These are phyloP conservation scores for Boletus reticuloceps DNA, from an alignment of 768 basidiomycete species.

Conservation along the genomic window DNA sequence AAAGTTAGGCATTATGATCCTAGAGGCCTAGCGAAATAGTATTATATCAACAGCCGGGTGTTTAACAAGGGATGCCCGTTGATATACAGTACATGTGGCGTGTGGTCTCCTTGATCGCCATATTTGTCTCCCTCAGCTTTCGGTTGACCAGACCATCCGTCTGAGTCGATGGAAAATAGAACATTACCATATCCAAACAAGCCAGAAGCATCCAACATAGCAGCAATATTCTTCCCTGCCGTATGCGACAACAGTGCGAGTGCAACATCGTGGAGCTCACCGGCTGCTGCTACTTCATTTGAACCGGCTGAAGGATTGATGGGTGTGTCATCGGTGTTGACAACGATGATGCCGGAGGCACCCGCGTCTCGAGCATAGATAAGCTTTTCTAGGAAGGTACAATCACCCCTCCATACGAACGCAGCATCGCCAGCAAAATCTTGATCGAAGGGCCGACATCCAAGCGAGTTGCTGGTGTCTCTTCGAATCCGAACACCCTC, in stretches of 20 bases:
- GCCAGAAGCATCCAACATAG: constrained; percentile 55
- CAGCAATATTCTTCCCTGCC: constrained; percentile 51
- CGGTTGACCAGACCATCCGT: constrained; percentile 27
- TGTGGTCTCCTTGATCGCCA: constrained; percentile 31
- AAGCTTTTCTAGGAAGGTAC: constrained; percentile 88
- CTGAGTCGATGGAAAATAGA: constrained; percentile 48
- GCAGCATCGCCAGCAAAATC: constrained; percentile 51
- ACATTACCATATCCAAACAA: constrained; percentile 46
- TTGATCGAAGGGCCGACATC: constrained; percentile 56
- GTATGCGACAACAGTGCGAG: constrained; percentile 55
- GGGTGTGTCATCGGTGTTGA: constrained; percentile 56
- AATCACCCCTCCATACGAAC: constrained; percentile 72
- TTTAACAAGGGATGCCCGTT: constrained; percentile 77
- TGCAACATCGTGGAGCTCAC: constrained; percentile 55
- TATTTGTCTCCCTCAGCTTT: constrained; percentile 11
- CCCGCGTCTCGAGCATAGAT: constrained; percentile 62
- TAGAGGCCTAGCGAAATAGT: neutral
- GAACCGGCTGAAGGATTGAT: constrained; percentile 66
- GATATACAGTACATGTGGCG: constrained; percentile 62
- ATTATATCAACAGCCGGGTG: constrained; percentile 63
- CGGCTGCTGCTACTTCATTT: constrained; percentile 55
- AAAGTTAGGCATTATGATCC: neutral
- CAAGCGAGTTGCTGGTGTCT: constrained; percentile 51
- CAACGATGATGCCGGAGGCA: constrained; percentile 76
- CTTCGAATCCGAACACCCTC: constrained; percentile 56